Conservation (phyloP, 352 stramenopile species). For the Blastocystis sp. region DNA sequence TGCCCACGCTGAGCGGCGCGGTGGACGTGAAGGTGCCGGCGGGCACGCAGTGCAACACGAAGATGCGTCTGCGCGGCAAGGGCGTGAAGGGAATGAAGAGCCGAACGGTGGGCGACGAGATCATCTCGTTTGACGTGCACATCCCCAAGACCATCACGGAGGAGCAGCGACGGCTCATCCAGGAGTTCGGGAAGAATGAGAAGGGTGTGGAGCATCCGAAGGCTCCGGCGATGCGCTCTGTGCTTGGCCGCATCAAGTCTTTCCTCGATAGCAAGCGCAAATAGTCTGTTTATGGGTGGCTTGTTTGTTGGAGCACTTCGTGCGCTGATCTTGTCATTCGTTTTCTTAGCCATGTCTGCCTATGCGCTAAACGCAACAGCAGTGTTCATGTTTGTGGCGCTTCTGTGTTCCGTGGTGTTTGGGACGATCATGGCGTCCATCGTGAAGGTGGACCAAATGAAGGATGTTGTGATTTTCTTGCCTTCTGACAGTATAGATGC, state of each 20-base stretch:
- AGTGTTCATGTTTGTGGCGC: too few relatives aligned
- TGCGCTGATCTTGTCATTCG: too few relatives aligned
- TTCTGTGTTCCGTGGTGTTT: too few relatives aligned
- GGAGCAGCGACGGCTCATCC: conserved; percentile 82
- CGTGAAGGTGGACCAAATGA: too few relatives aligned
- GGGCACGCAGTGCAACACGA: conserved; percentile 82
- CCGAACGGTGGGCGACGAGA: conserved; percentile 80
- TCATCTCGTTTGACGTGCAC: conserved; percentile 83
- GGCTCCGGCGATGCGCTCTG: conserved; percentile 40
- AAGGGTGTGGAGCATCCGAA: conserved; percentile 74
- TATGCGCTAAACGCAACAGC: too few relatives aligned
- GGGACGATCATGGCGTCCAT: too few relatives aligned
- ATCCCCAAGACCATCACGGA: conserved; percentile 80
- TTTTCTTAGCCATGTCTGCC: too few relatives aligned
- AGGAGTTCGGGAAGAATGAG: conserved; percentile 83
- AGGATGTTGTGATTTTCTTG: too few relatives aligned
- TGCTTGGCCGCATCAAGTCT: conserved; percentile 3
- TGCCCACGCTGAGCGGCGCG: conserved; percentile 83
- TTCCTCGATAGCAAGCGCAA: conserved; percentile 49
- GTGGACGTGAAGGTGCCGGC: conserved; percentile 77
- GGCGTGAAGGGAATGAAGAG: conserved; percentile 85
- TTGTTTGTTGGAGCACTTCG: neutral
- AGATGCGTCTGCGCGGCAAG: conserved; percentile 84
- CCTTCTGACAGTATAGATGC: too few relatives aligned
- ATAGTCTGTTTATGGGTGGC: conserved; percentile 31